Conservation (phyloP, 768 basidiomycete species). For the Suillus occidentalis region DNA sequence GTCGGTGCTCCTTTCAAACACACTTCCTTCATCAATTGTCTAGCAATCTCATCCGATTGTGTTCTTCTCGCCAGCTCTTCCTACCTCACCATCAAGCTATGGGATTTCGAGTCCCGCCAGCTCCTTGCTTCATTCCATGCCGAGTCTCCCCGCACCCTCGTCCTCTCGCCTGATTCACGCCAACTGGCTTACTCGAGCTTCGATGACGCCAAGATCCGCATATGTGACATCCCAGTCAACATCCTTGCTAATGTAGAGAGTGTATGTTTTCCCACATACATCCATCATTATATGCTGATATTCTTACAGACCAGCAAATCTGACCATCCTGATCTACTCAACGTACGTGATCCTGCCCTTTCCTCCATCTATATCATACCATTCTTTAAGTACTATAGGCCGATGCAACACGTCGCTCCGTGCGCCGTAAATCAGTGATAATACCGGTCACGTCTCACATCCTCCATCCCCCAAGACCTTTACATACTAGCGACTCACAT, state of each 20-base stretch:
- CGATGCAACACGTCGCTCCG: background rate
- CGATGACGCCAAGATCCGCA: background rate
- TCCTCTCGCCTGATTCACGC: background rate
- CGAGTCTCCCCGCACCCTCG: background rate
- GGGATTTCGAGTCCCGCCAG: background rate
- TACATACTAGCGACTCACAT: background rate
- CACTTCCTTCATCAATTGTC: rapidly evolving
- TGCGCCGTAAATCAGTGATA: background rate
- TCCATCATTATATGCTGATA: background rate
- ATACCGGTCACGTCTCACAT: background rate
- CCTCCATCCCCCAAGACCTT: background rate
- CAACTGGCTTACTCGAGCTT: background rate
- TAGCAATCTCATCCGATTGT: background rate
- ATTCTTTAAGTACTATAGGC: background rate
- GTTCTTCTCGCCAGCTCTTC: background rate
- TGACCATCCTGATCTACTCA: background rate
- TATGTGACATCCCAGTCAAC: background rate
- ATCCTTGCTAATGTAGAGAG: background rate
- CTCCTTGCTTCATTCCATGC: background rate
- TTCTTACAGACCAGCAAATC: background rate
- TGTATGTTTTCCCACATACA: background rate
- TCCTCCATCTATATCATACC: background rate
- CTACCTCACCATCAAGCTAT: background rate
- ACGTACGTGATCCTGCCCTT: background rate
- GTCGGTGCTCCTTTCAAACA: background rate